Evolutionary conservation across 1,139 yeast species (phyloP).

Genomic region (Kurtzmaniella quercitrusa): DNA sequence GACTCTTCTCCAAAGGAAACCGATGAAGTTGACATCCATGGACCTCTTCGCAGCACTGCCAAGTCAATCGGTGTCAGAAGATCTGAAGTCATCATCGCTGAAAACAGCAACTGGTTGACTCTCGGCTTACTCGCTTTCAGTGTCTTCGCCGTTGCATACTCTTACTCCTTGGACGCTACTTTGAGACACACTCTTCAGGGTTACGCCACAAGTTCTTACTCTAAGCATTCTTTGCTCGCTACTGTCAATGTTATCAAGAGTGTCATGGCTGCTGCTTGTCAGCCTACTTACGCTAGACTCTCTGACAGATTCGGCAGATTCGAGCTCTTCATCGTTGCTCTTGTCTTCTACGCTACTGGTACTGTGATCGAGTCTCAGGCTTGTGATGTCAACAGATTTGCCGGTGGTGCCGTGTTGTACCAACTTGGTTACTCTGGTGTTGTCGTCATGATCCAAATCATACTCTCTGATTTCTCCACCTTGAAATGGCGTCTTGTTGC

Average conservation of each 20-base stretch:
- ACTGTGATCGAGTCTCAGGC: slow-evolving; percentile 70
- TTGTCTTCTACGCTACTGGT: slow-evolving; percentile 63
- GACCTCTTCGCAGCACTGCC: slow-evolving; percentile 12
- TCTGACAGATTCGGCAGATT: slow-evolving; percentile 71
- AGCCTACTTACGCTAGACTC: slow-evolving; percentile 64
- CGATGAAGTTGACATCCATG: background rate
- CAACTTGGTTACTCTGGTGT: slow-evolving; percentile 70
- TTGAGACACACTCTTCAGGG: slow-evolving; percentile 34
- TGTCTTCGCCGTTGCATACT: slow-evolving; percentile 26
- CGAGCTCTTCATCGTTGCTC: slow-evolving; percentile 48
- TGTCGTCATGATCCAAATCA: slow-evolving; percentile 49
- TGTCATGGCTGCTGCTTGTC: slow-evolving; percentile 40
- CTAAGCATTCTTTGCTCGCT: slow-evolving; percentile 56
- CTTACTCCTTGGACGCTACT: slow-evolving; percentile 22
- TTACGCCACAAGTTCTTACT: slow-evolving; percentile 55
- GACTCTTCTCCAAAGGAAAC: background rate
- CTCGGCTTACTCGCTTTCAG: slow-evolving; percentile 16
- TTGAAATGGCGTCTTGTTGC: slow-evolving; percentile 67
- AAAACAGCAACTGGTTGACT: slow-evolving; percentile 19
- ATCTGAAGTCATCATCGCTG: slow-evolving; percentile 30
- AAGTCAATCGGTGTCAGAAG: slow-evolving; percentile 32
- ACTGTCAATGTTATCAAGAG: slow-evolving; percentile 61
- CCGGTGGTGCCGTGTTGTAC: slow-evolving; percentile 71
- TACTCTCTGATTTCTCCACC: slow-evolving; percentile 62
- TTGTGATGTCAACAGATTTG: slow-evolving; percentile 56